Conservation (phyloP, 2,329 filamentous ascomycete species). For the Xenoacremonium recifei region DNA sequence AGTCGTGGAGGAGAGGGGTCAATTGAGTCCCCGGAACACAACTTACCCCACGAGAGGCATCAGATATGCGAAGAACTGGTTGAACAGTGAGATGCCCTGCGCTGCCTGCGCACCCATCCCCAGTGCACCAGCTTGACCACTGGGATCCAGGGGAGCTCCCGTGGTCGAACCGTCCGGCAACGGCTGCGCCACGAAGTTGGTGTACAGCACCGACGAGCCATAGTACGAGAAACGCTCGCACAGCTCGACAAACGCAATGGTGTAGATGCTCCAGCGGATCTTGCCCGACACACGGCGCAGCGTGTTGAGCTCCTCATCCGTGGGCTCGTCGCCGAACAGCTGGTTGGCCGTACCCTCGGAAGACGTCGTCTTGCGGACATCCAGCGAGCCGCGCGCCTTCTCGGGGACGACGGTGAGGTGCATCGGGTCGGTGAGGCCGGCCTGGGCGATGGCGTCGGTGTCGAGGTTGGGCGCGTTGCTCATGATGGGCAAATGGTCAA, state of each 20-base stretch:
- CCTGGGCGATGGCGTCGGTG: slow-evolving; percentile 34
- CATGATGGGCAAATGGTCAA: slow-evolving; percentile 23
- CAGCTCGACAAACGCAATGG: slow-evolving; percentile 70
- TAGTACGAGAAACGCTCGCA: slow-evolving; percentile 80
- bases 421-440: slow-evolving; percentile 32
- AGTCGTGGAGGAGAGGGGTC: slow-evolving; percentile 23
- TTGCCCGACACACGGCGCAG: slow-evolving; percentile 63
- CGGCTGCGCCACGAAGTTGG: slow-evolving; percentile 60
- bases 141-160: slow-evolving; percentile 41
- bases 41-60: slow-evolving; percentile 56
- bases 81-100: slow-evolving; percentile 49
- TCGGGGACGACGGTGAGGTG: slow-evolving; percentile 24
- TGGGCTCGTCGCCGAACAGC: slow-evolving; percentile 45
- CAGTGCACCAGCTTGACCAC: slow-evolving; percentile 49
- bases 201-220: slow-evolving; percentile 67
- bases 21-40: background rate
- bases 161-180: slow-evolving; percentile 54
- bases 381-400: slow-evolving; percentile 28
- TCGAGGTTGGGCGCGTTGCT: slow-evolving; percentile 34
- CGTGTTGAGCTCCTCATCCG: slow-evolving; percentile 59
- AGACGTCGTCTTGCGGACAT: slow-evolving; percentile 18
- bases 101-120: slow-evolving; percentile 57
- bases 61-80: slow-evolving; percentile 61
- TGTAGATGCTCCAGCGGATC: slow-evolving; percentile 65
- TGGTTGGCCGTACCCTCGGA: slow-evolving; percentile 18